Evolutionary conservation across 352 stramenopile species (phyloP).

Genomic region (Phytophthora citricola): DNA sequence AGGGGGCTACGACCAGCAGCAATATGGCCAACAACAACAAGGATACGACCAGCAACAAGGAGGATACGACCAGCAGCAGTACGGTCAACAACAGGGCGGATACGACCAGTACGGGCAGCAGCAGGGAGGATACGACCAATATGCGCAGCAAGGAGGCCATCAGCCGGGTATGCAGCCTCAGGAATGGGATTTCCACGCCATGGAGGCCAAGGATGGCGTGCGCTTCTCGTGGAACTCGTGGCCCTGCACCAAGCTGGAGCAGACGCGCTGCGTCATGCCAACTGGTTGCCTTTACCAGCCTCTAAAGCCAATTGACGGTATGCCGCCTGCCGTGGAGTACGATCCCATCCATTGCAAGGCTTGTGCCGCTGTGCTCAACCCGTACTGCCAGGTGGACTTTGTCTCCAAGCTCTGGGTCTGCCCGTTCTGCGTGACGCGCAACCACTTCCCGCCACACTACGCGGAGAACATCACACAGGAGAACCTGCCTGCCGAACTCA

Average conservation of each 20-base stretch:
- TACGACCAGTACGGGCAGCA: conserved; percentile 61
- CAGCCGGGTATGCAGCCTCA: conserved; percentile 75
- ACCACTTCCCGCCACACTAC: conserved; percentile 97
- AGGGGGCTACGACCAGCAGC: conserved; percentile 22
- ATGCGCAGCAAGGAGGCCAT: conserved; percentile 51
- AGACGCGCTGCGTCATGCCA: conserved; percentile 97
- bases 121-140: conserved; percentile 56
- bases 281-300: conserved; percentile 95
- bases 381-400: conserved; percentile 99
- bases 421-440: conserved; percentile 98
- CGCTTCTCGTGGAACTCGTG: conserved; percentile 99
- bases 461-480: conserved; percentile 98
- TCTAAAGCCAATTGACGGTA: conserved; percentile 97
- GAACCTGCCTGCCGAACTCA: conserved; percentile 99
- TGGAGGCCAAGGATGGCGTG: conserved; percentile 92
- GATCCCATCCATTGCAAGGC: conserved; percentile 99
- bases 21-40: conserved; percentile 39
- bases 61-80: conserved; percentile 35
- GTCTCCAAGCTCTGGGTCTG: conserved; percentile 99
- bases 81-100: conserved; percentile 35
- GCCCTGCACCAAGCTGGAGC: conserved; percentile 97
- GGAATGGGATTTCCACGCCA: conserved; percentile 87
- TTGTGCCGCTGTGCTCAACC: conserved; percentile 98
- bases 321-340: conserved; percentile 95
- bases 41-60: conserved; percentile 37